These are phyloP conservation scores for Podaxis sp. DNA, from an alignment of 768 basidiomycete species.

Conservation along the genomic window DNA sequence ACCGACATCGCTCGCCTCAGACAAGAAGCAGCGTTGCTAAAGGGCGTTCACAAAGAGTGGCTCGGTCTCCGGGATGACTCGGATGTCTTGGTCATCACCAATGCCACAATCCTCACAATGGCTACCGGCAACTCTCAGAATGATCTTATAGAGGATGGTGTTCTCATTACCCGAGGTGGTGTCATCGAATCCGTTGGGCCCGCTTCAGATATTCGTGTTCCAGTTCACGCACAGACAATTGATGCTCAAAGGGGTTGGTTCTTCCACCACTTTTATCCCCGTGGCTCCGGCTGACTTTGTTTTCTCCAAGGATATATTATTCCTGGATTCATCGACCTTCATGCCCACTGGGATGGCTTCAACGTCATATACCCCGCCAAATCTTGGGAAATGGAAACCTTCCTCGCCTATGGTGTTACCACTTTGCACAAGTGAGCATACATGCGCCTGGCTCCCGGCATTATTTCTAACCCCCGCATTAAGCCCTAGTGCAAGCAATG, in stretches of 20 bases:
- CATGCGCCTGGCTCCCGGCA: background rate
- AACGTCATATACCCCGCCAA: slow-evolving; percentile 50
- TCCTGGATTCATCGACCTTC: slow-evolving; percentile 75
- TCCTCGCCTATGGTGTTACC: slow-evolving; percentile 75
- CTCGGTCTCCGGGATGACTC: slow-evolving; percentile 24
- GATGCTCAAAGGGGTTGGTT: slow-evolving; percentile 61
- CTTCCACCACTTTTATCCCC: background rate
- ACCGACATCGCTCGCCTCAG: slow-evolving; percentile 63
- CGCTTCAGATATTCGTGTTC: slow-evolving; percentile 28
- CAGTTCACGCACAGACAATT: slow-evolving; percentile 37
- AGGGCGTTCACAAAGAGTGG: slow-evolving; percentile 20
- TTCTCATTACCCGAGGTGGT: slow-evolving; percentile 54
- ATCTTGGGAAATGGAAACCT: slow-evolving; percentile 75
- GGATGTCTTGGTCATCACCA: slow-evolving; percentile 56
- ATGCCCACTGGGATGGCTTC: slow-evolving; percentile 71
- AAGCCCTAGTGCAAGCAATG: slow-evolving; percentile 66
- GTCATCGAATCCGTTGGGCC: slow-evolving; percentile 51
- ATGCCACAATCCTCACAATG: slow-evolving; percentile 74
- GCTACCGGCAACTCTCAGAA: slow-evolving; percentile 43
- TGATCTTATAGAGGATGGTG: slow-evolving; percentile 54
- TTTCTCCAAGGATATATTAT: slow-evolving; percentile 51
- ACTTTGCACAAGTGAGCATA: slow-evolving; percentile 70
- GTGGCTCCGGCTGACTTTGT: background rate
- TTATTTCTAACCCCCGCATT: background rate
- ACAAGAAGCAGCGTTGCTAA: slow-evolving; percentile 37